These are phyloP conservation scores for Cordyceps fumosorosea DNA, from an alignment of 2,329 filamentous ascomycete species.

Conservation along the genomic window DNA sequence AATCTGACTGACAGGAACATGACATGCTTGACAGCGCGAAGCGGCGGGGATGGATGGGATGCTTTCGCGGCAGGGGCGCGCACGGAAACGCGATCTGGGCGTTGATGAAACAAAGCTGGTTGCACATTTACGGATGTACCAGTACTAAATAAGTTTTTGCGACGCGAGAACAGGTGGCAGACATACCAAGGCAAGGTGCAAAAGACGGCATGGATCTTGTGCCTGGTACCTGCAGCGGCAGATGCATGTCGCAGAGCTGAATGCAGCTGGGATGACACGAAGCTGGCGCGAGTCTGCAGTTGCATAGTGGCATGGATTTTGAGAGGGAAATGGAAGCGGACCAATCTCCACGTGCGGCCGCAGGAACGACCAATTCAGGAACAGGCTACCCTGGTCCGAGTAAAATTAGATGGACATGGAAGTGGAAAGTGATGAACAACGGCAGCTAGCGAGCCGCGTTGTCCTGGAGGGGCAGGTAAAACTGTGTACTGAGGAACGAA, in stretches of 20 bases:
- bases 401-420: slow-evolving; percentile 5
- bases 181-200: too few species aligned
- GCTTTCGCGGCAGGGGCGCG: too few species aligned
- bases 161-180: too few species aligned
- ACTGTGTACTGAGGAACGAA: background rate
- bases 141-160: background rate
- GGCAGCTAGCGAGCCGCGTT: background rate
- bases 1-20: too few species aligned
- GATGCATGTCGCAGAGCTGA: too few species aligned
- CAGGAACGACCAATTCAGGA: background rate
- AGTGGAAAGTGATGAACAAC: background rate
- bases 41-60: too few species aligned
- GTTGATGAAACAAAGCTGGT: background rate
- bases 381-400: slow-evolving; percentile 5
- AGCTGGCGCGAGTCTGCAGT: background rate
- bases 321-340: background rate
- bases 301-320: background rate
- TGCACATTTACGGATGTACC: background rate
- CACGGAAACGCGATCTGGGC: background rate
- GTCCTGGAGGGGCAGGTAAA: background rate
- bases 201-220: too few species aligned
- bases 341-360: background rate
- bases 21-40: too few species aligned
- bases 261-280: background rate
- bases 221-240: background rate